A percentile compares a stretch with the other conserved stretches of the same genome.
phyloP scores from a whole-genome alignment of 257 asterid species.

The Nyctanthes arbortristis region DNA sequence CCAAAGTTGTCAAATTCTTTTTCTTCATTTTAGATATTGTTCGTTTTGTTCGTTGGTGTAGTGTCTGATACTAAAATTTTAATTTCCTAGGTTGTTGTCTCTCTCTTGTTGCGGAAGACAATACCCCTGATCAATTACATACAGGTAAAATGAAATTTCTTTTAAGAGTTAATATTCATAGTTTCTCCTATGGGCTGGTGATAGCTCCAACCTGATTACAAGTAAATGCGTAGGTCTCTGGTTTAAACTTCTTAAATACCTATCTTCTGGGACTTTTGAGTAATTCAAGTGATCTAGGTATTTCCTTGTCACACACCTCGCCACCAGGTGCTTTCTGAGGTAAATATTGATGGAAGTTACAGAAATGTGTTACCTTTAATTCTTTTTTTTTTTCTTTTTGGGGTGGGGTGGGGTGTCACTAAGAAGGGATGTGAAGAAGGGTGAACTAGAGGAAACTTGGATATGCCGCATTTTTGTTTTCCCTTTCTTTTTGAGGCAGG shows the following conservation, averaged over 20 bases:
- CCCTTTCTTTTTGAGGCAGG: too few species aligned
- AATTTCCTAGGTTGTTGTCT: conserved; percentile 43
- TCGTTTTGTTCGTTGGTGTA: conserved; percentile 19
- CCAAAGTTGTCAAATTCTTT: conserved; percentile 1
- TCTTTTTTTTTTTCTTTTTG: too few species aligned
- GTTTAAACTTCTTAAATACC: background rate
- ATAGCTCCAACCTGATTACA: background rate
- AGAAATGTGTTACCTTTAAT: background rate
- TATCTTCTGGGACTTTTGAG: background rate
- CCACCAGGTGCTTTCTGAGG: background rate
- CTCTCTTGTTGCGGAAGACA: conserved; percentile 49
- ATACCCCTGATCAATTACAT: conserved; percentile 41
- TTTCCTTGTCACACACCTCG: too few species aligned
- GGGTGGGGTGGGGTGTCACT: too few species aligned
- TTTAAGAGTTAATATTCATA: background rate
- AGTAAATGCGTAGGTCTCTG: background rate
- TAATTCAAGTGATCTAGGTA: background rate
- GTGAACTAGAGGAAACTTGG: too few species aligned
- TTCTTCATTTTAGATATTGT: conserved; percentile 6
- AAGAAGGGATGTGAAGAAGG: too few species aligned
- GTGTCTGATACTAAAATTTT: conserved; percentile 34
- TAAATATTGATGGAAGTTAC: background rate
- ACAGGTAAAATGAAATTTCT: conserved; percentile 26
- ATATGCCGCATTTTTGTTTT: too few species aligned
- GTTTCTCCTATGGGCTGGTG: background rate